Conservation (phyloP, 2,329 filamentous ascomycete species). For the Purpureocillium lavendulum region DNA sequence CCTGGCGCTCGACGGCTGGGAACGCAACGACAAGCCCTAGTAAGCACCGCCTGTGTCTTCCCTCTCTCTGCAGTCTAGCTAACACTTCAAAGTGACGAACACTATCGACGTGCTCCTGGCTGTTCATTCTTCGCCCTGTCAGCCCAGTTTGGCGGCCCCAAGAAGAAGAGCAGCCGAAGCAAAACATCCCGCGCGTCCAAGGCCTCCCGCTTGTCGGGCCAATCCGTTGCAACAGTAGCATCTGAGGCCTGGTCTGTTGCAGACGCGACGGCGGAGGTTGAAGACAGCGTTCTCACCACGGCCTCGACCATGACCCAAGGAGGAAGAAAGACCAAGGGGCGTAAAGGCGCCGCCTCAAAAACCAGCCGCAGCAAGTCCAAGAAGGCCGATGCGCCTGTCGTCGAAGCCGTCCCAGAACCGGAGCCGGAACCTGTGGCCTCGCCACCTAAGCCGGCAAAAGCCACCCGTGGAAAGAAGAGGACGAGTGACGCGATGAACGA, state of each 20-base stretch:
- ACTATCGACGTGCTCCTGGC: conserved; percentile 66
- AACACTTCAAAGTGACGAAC: conserved; percentile 60
- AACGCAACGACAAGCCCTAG: conserved; percentile 82
- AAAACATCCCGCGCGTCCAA: conserved; percentile 57
- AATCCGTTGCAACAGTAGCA: conserved; percentile 42
- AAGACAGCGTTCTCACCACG: conserved; percentile 53
- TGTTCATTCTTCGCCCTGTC: conserved; percentile 77
- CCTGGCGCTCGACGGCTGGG: conserved; percentile 88
- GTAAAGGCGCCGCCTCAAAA: conserved; percentile 44
- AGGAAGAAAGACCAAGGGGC: conserved; percentile 48
- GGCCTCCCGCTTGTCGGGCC: conserved; percentile 54
- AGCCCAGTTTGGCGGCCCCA: conserved; percentile 40
- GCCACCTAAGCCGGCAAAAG: conserved; percentile 26
- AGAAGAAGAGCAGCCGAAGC: conserved; percentile 47
- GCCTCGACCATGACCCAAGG: conserved; percentile 50
- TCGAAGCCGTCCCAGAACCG: conserved; percentile 20
- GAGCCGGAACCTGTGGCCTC: conserved; percentile 15
- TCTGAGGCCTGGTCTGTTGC: conserved; percentile 41
- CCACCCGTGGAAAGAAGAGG: conserved; percentile 52
- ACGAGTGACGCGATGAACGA: conserved; percentile 51
- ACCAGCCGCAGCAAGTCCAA: conserved; percentile 29
- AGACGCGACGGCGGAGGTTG: conserved; percentile 39
- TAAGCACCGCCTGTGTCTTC: conserved; percentile 31
- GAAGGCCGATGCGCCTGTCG: conserved; percentile 37
- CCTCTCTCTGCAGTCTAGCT: conserved; percentile 7